These are phyloP conservation scores for Dipodascus albidus DNA, from an alignment of 805 yeast species.

Conservation along the genomic window DNA sequence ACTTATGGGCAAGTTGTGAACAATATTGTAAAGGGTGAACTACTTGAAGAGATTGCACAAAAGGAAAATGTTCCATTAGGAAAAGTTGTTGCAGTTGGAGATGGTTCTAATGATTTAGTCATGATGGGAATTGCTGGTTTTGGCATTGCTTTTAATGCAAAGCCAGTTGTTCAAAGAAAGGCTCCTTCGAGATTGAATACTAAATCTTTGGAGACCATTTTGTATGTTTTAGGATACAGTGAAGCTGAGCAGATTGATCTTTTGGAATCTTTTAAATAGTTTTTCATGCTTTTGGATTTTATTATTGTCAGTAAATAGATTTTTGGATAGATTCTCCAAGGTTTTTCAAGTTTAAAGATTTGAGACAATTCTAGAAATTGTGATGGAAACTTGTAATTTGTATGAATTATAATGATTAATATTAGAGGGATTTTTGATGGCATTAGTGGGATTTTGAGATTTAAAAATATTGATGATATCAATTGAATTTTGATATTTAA, in stretches of 20 bases:
- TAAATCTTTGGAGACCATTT: constrained; percentile 56
- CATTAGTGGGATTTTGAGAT: no score
- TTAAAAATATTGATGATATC: no score
- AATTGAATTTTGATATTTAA: no score
- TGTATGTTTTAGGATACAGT: constrained; percentile 61
- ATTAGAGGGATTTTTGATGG: no score
- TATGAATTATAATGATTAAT: no score
- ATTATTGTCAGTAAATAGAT: background rate
- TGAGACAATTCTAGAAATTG: no score
- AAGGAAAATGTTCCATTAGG: constrained; percentile 21
- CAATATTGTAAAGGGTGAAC: constrained; percentile 69
- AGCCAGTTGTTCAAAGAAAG: constrained; percentile 73
- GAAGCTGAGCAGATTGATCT: constrained; percentile 14
- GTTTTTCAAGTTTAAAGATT: no score
- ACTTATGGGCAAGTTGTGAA: constrained; percentile 78
- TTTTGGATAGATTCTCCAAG: no score
- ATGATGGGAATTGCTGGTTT: constrained; percentile 91
- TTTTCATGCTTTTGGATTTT: background rate
- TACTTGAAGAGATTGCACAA: constrained; percentile 39
- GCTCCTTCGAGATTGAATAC: constrained; percentile 82
- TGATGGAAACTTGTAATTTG: no score
- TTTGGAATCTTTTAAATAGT: constrained; percentile 1
- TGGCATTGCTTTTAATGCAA: constrained; percentile 97
- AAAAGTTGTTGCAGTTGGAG: constrained; percentile 80
- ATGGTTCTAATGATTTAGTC: constrained; percentile 90